Evolutionary conservation across 768 basidiomycete species (phyloP), one percentile per base, ranked within the genome.

Genomic region (Psilocybe cyanescens): DNA sequence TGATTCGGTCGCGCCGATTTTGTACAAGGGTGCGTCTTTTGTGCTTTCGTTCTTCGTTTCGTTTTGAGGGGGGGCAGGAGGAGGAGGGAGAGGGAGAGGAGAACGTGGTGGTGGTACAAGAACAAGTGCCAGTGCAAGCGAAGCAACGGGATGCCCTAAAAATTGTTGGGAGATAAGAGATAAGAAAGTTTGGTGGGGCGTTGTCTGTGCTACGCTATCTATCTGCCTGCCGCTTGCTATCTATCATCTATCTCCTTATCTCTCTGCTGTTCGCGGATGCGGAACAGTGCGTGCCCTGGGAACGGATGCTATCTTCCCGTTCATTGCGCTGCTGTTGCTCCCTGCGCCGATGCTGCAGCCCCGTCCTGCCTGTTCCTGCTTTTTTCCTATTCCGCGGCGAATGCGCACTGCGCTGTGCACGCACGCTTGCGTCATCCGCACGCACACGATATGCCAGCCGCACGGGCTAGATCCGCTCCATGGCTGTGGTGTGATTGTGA

Each of bases 171-270:
- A 64, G 56, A 61, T 51, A 51, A 63, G 58, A 66, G 65, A 66
- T 60, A 67, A 63, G 53, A 59, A 60, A 61, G 54, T 55, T 55
- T 62, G 44, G 60, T 53, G 49, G 62, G 56, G 46, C 48, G 61
- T 53, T 35, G 33, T 35, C 33, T 35, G 9, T 35, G 6, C 33
- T 37, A 14, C 16, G 8, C 28, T 55, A 14, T 39, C 44, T 54
- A 35, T 57, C 55, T 30, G 9, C n/a, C 33, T 37, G 14, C 31
- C 17, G 1, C 12, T n/a, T 55, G 51, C 57, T 58, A 54, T 47
- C 50, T 58, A 58, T 45, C 47, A 31, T 49, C 48, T 60, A 58
- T 65, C 60, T 60, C 33, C 37, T 45, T 64, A 28, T 61, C 51
- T 56, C 59, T 51, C 45, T 50, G 19, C 33, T 35, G 33, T 35